Percentiles rank a stretch among this genome's conserved stretches.
These are phyloP conservation scores for Mucor piriformis DNA, from an alignment of 371 early-diverging fungal genomes.

Conservation along the genomic window DNA sequence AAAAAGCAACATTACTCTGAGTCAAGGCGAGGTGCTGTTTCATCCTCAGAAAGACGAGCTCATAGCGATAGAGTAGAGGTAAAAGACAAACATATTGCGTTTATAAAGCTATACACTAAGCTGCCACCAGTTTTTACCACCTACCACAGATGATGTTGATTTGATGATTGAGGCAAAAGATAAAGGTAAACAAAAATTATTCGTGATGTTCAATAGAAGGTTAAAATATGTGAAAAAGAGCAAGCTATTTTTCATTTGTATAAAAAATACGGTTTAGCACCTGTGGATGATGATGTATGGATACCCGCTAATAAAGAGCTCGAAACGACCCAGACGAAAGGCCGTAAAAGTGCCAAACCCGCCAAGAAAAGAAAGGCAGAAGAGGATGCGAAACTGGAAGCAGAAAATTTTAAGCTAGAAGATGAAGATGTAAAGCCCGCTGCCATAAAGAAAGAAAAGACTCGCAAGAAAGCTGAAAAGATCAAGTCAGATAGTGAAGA, in stretches of 20 bases:
- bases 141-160: slow-evolving; percentile 53
- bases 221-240: slow-evolving; percentile 14
- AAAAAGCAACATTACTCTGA: slow-evolving; percentile 60
- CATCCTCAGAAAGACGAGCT: slow-evolving; percentile 42
- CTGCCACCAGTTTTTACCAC: slow-evolving; percentile 37
- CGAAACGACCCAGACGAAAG: slow-evolving; percentile 28
- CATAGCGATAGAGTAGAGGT: slow-evolving; percentile 44
- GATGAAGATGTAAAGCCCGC: too few species aligned
- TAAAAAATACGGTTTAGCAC: slow-evolving; percentile 35
- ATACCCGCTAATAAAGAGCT: slow-evolving; percentile 14
- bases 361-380: slow-evolving; percentile 1
- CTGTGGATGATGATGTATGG: slow-evolving; percentile 41
- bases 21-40: slow-evolving; percentile 40
- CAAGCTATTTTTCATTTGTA: slow-evolving; percentile 57
- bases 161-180: slow-evolving; percentile 63
- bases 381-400: too few species aligned
- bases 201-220: background rate
- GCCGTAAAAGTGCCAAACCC: slow-evolving; percentile 21
- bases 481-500: background rate
- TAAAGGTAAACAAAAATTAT: slow-evolving; percentile 35
- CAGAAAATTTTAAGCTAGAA: too few species aligned
- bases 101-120: too few species aligned
- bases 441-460: too few species aligned
- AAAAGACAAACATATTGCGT: background rate
- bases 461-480: slow-evolving; percentile 2